Evolutionary conservation across 129 eudicot species (phyloP).

Genomic region (Centaurea solstitialis): DNA sequence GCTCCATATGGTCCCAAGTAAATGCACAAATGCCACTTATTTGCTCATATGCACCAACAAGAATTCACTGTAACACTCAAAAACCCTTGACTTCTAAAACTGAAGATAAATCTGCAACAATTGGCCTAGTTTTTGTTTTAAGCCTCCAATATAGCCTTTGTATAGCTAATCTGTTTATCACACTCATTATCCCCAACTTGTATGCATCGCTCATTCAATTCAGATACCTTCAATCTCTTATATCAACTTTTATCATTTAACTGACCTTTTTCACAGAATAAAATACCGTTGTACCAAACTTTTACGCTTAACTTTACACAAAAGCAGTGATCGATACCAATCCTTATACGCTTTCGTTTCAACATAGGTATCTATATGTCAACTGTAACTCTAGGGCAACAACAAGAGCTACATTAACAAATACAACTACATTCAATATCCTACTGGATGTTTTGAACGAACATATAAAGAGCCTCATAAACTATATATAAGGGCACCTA

Average conservation of each 20-base stretch:
- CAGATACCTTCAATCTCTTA: neutral
- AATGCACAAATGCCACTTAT: neutral
- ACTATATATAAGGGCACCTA: neutral
- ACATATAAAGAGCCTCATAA: neutral
- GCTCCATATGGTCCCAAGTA: neutral
- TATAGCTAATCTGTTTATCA: neutral
- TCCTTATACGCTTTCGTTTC: neutral
- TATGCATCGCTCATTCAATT: neutral
- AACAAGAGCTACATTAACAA: slow-evolving; percentile 4
- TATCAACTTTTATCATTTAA: slow-evolving; percentile 10
- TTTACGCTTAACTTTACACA: neutral
- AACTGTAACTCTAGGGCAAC: neutral
- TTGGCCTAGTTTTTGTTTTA: neutral
- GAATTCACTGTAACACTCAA: neutral
- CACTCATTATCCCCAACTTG: neutral
- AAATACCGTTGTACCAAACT: neutral
- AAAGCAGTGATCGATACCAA: neutral
- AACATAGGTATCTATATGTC: neutral
- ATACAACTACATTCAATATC: slow-evolving; percentile 11
- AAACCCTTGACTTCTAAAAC: neutral
- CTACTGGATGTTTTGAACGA: neutral
- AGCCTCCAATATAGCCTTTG: neutral
- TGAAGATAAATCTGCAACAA: neutral
- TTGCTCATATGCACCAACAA: neutral
- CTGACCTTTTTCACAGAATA: neutral